A percentile compares a stretch with the other conserved stretches of the same genome.
phyloP scores from a whole-genome alignment of 2,329 filamentous ascomycete genomes.

The Colletotrichum tanaceti region DNA sequence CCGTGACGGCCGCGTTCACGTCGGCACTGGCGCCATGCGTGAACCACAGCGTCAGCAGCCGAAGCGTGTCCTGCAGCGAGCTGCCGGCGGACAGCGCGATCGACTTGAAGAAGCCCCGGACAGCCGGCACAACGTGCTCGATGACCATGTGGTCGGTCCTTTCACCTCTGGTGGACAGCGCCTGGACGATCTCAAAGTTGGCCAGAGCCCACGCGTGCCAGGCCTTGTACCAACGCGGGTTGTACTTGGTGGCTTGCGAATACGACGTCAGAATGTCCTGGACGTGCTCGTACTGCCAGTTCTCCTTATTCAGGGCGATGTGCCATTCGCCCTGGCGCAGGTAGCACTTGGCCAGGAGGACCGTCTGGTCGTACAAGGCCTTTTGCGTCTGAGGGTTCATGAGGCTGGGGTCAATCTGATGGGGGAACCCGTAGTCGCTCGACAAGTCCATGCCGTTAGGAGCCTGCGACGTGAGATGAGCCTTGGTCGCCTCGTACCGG shows the following conservation, averaged over 20 bases:
- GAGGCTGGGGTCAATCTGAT: constrained; percentile 57
- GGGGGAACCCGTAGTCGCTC: constrained; percentile 63
- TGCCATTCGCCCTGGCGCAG: constrained; percentile 98
- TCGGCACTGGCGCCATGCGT: constrained; percentile 88
- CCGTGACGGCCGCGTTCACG: constrained; percentile 87
- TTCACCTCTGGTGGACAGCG: constrained; percentile 70
- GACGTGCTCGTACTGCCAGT: constrained; percentile 89
- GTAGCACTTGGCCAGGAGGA: constrained; percentile 93
- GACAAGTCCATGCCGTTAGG: constrained; percentile 59
- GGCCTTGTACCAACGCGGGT: constrained; percentile 96
- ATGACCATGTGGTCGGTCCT: constrained; percentile 74
- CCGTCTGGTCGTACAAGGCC: constrained; percentile 69
- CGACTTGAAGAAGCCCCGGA: constrained; percentile 97
- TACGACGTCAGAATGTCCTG: constrained; percentile 93
- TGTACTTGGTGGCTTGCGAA: constrained; percentile 90
- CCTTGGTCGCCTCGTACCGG: constrained; percentile 64
- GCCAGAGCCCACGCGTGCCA: constrained; percentile 99
- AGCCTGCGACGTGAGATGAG: constrained; percentile 60
- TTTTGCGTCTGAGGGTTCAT: constrained; percentile 64
- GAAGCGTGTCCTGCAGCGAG: constrained; percentile 93
- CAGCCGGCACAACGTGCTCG: constrained; percentile 92
- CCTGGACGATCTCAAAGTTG: constrained; percentile 97
- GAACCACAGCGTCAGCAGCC: constrained; percentile 95
- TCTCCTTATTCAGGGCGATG: constrained; percentile 82
- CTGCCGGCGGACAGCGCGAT: constrained; percentile 92